phyloP scores from a whole-genome alignment of 1,139 yeast species.

The Trichomonascaceae sp. region DNA sequence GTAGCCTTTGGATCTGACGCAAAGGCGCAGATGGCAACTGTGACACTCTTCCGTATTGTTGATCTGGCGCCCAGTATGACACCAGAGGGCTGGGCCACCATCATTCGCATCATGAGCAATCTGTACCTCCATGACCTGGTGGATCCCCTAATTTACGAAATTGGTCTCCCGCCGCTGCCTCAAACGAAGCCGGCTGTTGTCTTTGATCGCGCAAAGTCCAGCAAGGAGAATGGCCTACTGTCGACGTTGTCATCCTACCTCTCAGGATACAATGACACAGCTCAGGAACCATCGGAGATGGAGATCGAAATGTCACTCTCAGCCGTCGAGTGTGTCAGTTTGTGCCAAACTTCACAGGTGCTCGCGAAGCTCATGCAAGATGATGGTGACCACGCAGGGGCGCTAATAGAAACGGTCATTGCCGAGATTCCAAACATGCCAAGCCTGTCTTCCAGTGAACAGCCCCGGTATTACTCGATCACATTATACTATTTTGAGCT shows the following conservation, averaged over 20 bases:
- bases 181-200: slow-evolving; percentile 53
- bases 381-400: slow-evolving; percentile 5
- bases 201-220: slow-evolving; percentile 46
- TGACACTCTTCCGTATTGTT: slow-evolving; percentile 68
- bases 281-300: slow-evolving; percentile 83
- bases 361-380: slow-evolving; percentile 25
- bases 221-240: slow-evolving; percentile 60
- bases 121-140: slow-evolving; percentile 64
- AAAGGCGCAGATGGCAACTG: slow-evolving; percentile 81
- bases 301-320: slow-evolving; percentile 79
- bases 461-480: slow-evolving; percentile 14
- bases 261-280: slow-evolving; percentile 76
- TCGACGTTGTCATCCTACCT: slow-evolving; percentile 86
- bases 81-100: slow-evolving; percentile 42
- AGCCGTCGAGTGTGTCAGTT: slow-evolving; percentile 67
- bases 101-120: slow-evolving; percentile 47
- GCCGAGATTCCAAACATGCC: slow-evolving; percentile 16
- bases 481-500: slow-evolving; percentile 16
- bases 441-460: slow-evolving; percentile 11
- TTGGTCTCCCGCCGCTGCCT: slow-evolving; percentile 30
- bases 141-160: slow-evolving; percentile 2
- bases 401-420: slow-evolving; percentile 13
- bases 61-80: slow-evolving; percentile 36
- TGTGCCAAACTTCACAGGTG: slow-evolving; percentile 44
- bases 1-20: slow-evolving; percentile 82